Conservation (phyloP, 306 rosid species). For the Bauhinia variegata region DNA sequence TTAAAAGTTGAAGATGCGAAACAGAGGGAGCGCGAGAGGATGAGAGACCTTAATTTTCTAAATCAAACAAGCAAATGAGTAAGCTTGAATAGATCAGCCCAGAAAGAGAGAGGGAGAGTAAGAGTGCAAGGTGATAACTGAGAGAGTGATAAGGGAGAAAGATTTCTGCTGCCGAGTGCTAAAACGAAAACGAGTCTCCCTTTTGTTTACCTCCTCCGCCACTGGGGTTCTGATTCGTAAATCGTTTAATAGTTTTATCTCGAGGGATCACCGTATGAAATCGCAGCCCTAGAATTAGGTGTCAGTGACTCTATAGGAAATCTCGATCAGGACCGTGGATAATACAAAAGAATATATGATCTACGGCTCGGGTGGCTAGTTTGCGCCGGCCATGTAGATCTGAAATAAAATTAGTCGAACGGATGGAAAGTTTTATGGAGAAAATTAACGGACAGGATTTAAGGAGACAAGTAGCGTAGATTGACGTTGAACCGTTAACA, state of each 20-base stretch:
- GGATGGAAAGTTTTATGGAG: constrained; percentile 21
- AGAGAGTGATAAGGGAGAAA: neutral
- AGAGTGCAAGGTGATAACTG: neutral
- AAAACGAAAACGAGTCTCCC: neutral
- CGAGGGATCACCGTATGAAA: constrained; percentile 14
- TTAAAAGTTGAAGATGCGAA: neutral
- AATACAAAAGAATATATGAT: too few species aligned
- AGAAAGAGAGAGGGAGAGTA: neutral
- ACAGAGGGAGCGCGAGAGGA: neutral
- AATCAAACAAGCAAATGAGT: neutral
- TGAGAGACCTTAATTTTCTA: too few species aligned
- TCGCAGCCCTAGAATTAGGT: constrained; percentile 38
- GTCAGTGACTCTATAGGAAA: neutral
- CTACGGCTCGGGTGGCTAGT: neutral
- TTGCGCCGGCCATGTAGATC: too few species aligned
- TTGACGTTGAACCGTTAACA: too few species aligned
- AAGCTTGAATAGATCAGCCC: constrained; percentile 23
- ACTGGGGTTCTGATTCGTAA: constrained; percentile 11
- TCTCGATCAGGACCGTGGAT: constrained; percentile 20
- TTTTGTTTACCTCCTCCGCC: constrained; percentile 1
- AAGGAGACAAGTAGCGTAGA: neutral
- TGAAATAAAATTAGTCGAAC: neutral
- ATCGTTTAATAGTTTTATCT: neutral
- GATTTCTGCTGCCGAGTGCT: too few species aligned
- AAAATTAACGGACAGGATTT: constrained; percentile 5